Evolutionary conservation across 495 filamentous ascomycete species (phyloP).

Genomic region (Annulohypoxylon maeteangense): DNA sequence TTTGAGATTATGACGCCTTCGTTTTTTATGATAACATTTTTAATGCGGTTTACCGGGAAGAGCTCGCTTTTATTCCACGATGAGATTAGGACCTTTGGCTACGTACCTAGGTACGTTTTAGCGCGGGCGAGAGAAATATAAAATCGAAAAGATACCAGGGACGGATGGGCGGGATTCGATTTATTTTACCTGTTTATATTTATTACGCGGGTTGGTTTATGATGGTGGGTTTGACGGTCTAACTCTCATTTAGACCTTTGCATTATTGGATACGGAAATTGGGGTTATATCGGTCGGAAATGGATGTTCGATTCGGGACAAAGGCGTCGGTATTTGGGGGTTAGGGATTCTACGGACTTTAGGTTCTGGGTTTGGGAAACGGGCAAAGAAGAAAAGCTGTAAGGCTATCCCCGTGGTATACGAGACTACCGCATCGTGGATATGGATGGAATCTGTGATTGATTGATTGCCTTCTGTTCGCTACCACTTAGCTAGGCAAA

Average conservation of each 20-base stretch:
- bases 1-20: not conserved
- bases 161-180: not conserved
- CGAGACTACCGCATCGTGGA: not conserved
- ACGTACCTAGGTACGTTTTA: not conserved
- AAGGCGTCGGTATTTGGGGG: not conserved
- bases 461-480: not conserved
- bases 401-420: not conserved
- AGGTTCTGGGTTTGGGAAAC: not conserved
- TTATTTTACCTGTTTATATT: not conserved
- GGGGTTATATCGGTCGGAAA: not conserved
- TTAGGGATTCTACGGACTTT: not conserved
- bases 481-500: not conserved
- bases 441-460: not conserved
- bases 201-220: not conserved
- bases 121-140: not conserved
- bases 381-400: not conserved
- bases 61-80: not conserved
- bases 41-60: not conserved
- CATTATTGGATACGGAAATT: not conserved
- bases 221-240: not conserved
- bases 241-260: not conserved
- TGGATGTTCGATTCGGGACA: not conserved
- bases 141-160: slow-evolving; percentile 8
- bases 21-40: not conserved
- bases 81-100: not conserved